Evolutionary conservation across 2,329 filamentous ascomycete species (phyloP).

Genomic region (Pseudocercospora fijiensis): DNA sequence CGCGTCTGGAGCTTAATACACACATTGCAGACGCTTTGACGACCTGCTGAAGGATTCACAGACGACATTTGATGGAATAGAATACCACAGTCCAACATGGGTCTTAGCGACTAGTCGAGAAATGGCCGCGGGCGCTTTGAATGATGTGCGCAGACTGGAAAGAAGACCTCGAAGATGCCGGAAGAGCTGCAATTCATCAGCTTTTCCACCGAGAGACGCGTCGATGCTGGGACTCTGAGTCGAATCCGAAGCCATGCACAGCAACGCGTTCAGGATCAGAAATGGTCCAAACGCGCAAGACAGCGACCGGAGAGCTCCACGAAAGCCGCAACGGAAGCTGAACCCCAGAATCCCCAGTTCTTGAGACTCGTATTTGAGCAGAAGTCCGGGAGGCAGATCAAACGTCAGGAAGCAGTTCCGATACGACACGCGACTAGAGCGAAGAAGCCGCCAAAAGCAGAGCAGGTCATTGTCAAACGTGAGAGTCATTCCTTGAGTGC

Average conservation of each 20-base stretch:
- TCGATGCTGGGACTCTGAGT: conserved; percentile 20
- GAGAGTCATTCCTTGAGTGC: conserved; percentile 18
- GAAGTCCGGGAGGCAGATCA: conserved; percentile 18
- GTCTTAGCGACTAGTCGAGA: not conserved
- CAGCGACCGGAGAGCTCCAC: not conserved
- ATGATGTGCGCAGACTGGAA: not conserved
- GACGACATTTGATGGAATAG: not conserved
- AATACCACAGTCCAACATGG: not conserved
- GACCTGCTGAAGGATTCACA: not conserved
- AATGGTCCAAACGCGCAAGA: conserved; percentile 8
- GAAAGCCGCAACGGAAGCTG: conserved; percentile 2
- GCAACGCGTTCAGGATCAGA: conserved; percentile 26
- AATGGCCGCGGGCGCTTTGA: not conserved
- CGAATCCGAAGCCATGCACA: conserved; percentile 26
- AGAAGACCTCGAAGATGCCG: conserved; percentile 18
- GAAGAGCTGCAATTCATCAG: conserved; percentile 24
- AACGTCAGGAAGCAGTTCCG: not conserved
- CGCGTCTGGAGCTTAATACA: not conserved
- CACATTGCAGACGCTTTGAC: not conserved
- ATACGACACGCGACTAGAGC: conserved; percentile 4
- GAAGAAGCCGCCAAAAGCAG: not conserved
- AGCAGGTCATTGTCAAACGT: conserved; percentile 10
- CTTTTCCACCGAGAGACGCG: conserved; percentile 19
- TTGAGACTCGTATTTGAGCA: conserved; percentile 20
- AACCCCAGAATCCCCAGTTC: conserved; percentile 7